These are phyloP conservation scores for Closterium sp. DNA, from an alignment of 139 green algal species.

Conservation along the genomic window DNA sequence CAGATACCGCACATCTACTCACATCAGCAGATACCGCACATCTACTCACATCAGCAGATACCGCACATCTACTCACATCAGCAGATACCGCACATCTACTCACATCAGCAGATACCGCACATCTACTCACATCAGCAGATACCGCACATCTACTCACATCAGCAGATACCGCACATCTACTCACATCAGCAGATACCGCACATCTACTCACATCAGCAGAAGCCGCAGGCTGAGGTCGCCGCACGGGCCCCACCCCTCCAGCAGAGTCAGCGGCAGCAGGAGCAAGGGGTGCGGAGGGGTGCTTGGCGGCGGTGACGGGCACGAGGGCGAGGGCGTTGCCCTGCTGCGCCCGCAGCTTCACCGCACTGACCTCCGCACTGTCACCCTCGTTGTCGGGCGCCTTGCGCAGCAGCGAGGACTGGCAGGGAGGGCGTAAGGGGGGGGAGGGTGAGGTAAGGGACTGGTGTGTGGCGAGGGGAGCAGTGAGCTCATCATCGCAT, in stretches of 20 bases:
- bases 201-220: background rate
- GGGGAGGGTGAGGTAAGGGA: constrained; percentile 5
- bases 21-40: too few relatives aligned
- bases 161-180: background rate
- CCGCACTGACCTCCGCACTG: constrained; percentile 2
- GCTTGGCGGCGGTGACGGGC: background rate
- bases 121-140: too few relatives aligned
- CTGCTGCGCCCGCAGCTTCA: constrained; percentile 20
- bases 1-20: too few relatives aligned
- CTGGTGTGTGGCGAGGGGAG: background rate
- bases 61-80: too few relatives aligned
- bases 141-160: too few relatives aligned
- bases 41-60: too few relatives aligned
- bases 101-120: too few relatives aligned
- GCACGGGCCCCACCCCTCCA: background rate
- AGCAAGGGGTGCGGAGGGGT: background rate
- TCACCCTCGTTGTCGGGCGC: constrained; percentile 38
- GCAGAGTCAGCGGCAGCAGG: background rate
- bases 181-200: background rate
- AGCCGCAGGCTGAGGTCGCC: background rate
- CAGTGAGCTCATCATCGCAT: too few relatives aligned
- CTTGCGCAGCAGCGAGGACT: constrained; percentile 48
- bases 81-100: too few relatives aligned
- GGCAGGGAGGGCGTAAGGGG: background rate
- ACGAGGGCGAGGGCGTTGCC: constrained; percentile 17